Percentiles rank a stretch among this genome's conserved stretches.
Evolutionary conservation across 306 rosid species (phyloP).

Genomic region (Rosa multiflora): DNA sequence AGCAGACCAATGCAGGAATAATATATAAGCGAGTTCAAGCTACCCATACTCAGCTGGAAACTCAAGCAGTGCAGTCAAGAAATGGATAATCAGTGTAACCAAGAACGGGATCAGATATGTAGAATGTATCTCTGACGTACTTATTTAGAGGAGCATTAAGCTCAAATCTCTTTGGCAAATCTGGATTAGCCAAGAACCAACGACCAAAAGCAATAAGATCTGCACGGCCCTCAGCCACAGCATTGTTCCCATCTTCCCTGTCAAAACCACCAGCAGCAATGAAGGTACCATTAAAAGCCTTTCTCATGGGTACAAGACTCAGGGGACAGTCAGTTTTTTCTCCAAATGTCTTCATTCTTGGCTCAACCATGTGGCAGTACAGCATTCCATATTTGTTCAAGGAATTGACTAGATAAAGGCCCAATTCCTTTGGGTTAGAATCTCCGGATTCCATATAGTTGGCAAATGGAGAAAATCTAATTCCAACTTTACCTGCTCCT

Average conservation of each 20-base stretch:
- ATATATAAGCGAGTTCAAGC: neutral
- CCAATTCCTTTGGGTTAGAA: conserved; percentile 51
- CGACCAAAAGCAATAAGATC: conserved; percentile 64
- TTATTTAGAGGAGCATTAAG: conserved; percentile 44
- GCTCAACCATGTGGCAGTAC: conserved; percentile 64
- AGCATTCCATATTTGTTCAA: conserved; percentile 39
- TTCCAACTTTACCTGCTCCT: conserved; percentile 53
- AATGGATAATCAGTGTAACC: conserved; percentile 55
- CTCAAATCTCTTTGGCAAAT: conserved; percentile 50
- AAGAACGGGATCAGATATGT: conserved; percentile 37
- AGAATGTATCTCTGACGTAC: conserved; percentile 42
- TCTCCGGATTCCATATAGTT: conserved; percentile 46
- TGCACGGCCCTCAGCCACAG: conserved; percentile 15
- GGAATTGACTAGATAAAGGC: conserved; percentile 37
- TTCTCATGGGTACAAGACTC: conserved; percentile 45
- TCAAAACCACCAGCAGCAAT: too few relatives aligned
- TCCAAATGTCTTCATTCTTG: conserved; percentile 49
- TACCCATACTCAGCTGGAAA: neutral
- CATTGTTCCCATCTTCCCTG: conserved; percentile 17
- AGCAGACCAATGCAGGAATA: neutral
- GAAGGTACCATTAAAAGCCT: conserved; percentile 11
- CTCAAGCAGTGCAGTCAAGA: neutral
- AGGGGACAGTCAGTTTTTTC: conserved; percentile 13
- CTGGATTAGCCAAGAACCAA: conserved; percentile 55
- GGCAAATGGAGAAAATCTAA: conserved; percentile 59